Percentiles rank a stretch among this genome's conserved stretches.
Conservation (phyloP, 495 filamentous ascomycete species). For the Tetracladium setigerum region DNA sequence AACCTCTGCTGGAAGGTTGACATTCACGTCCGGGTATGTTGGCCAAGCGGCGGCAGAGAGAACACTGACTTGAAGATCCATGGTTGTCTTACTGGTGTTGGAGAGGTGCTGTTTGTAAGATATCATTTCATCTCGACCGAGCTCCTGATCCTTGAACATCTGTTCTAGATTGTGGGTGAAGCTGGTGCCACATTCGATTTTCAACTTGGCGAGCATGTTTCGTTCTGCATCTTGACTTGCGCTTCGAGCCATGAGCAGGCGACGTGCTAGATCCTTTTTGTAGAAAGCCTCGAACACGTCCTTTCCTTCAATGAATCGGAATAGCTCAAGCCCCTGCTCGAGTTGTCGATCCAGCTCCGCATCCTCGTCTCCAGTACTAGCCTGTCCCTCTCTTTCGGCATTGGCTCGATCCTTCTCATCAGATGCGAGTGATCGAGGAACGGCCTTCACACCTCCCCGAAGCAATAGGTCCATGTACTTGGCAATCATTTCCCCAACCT, state of each 20-base stretch:
- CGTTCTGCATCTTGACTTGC: conserved; percentile 92
- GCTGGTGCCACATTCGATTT: conserved; percentile 83
- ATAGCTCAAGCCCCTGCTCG: conserved; percentile 85
- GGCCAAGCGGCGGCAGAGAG: conserved; percentile 88
- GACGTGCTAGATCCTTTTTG: conserved; percentile 88
- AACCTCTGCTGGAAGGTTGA: conserved; percentile 69
- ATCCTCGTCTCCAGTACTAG: conserved; percentile 70
- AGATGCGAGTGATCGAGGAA: conserved; percentile 48
- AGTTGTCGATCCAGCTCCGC: conserved; percentile 82
- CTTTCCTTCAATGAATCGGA: conserved; percentile 95
- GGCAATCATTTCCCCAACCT: conserved; percentile 96
- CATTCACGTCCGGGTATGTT: conserved; percentile 68
- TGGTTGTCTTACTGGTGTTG: conserved; percentile 39
- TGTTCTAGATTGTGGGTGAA: conserved; percentile 97
- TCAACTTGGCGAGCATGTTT: conserved; percentile 86
- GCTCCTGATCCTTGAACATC: conserved; percentile 98
- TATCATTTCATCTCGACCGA: conserved; percentile 40
- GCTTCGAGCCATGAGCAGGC: conserved; percentile 82
- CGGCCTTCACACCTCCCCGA: conserved; percentile 74
- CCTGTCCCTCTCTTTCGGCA: conserved; percentile 45
- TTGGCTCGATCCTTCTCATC: conserved; percentile 40
- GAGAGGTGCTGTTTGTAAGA: conserved; percentile 22
- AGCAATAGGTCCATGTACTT: conserved; percentile 92
- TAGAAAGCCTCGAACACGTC: conserved; percentile 98
- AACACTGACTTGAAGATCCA: conserved; percentile 71